Evolutionary conservation across 805 yeast genomes (phyloP).

Genomic region (Ogataea minuta): DNA sequence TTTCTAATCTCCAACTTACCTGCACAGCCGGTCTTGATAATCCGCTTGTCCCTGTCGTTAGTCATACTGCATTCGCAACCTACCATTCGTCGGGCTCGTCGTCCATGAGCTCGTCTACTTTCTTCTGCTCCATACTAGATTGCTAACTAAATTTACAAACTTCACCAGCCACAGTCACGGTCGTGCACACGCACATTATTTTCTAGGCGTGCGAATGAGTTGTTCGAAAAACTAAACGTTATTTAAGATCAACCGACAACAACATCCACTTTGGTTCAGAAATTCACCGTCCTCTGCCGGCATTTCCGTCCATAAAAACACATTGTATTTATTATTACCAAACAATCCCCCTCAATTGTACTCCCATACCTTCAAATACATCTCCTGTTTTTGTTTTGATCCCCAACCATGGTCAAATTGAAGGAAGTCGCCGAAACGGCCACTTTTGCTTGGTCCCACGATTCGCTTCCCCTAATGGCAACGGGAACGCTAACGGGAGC

Average conservation of each 20-base stretch:
- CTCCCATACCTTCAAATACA: not conserved
- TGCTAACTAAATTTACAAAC: constrained; percentile 1
- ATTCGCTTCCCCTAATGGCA: constrained; percentile 69
- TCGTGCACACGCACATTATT: constrained; percentile 1
- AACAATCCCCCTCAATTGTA: not conserved
- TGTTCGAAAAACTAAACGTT: constrained; percentile 18
- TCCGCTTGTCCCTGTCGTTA: constrained; percentile 60
- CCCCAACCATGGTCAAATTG: constrained; percentile 65
- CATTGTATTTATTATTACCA: constrained; percentile 1
- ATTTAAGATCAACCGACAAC: constrained; percentile 8
- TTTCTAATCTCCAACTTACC: constrained; percentile 34
- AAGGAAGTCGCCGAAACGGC: constrained; percentile 83
- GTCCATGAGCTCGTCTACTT: constrained; percentile 34
- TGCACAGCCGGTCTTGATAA: constrained; percentile 71
- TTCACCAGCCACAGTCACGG: not conserved
- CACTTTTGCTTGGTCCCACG: constrained; percentile 94
- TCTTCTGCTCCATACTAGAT: constrained; percentile 9
- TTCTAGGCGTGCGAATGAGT: constrained; percentile 16
- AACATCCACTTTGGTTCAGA: constrained; percentile 7
- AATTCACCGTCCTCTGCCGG: constrained; percentile 1
- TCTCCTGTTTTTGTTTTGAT: constrained; percentile 4
- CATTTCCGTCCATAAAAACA: not conserved
- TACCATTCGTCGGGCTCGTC: constrained; percentile 73
- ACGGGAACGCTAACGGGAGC: constrained; percentile 97
- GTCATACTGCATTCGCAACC: constrained; percentile 16